Evolutionary conservation across 257 asterid genomes (phyloP).

Genomic region (Plectranthus barbatus): DNA sequence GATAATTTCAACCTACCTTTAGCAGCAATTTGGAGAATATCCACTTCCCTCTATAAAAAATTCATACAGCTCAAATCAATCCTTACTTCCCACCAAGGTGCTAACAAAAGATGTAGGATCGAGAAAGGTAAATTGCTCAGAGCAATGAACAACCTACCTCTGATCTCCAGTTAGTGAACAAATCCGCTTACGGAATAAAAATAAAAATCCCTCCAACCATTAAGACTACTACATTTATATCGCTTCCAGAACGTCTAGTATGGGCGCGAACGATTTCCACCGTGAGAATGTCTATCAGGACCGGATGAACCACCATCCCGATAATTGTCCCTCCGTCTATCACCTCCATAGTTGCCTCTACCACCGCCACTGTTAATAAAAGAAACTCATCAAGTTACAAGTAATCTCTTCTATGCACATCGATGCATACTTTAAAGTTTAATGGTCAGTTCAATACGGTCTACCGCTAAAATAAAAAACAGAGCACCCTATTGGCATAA

Average conservation of each 20-base stretch:
- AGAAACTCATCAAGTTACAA: constrained; percentile 17
- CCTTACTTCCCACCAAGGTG: constrained; percentile 38
- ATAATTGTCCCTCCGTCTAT: constrained; percentile 72
- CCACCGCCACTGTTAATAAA: constrained; percentile 73
- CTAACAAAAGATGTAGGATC: constrained; percentile 31
- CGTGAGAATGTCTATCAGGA: constrained; percentile 81
- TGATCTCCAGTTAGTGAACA: constrained; percentile 68
- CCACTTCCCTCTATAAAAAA: constrained; percentile 86
- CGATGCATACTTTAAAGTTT: background rate
- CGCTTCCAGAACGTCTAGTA: constrained; percentile 44
- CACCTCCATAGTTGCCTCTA: constrained; percentile 89
- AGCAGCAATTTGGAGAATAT: constrained; percentile 90
- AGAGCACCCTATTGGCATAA: background rate
- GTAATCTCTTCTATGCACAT: background rate
- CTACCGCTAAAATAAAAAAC: background rate
- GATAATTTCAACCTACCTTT: constrained; percentile 75
- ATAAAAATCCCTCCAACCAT: constrained; percentile 58
- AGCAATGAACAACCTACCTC: constrained; percentile 82
- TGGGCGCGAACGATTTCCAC: constrained; percentile 97
- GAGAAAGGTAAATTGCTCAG: constrained; percentile 50
- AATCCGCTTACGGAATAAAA: constrained; percentile 56
- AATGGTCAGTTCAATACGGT: background rate
- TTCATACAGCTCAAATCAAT: constrained; percentile 73
- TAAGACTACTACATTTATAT: constrained; percentile 65
- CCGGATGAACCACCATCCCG: constrained; percentile 90